Conservation (phyloP, 805 yeast species). For the Schwanniomyces yamadae region DNA sequence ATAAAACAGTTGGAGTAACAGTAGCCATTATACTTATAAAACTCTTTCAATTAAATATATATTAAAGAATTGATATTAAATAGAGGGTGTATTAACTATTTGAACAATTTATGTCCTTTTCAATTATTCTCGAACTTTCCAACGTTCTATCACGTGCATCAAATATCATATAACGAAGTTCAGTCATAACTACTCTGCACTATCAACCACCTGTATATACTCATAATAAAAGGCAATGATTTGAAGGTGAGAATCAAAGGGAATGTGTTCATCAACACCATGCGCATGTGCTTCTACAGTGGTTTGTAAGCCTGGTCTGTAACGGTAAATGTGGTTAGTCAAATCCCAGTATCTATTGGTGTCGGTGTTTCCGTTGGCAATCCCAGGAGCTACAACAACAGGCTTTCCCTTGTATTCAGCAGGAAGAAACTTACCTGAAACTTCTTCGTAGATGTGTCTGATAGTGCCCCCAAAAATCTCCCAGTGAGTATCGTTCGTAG, state of each 20-base stretch:
- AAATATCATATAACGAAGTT: no score
- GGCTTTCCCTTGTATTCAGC: slow-evolving; percentile 15
- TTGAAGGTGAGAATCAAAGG: slow-evolving; percentile 54
- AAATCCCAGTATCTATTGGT: slow-evolving; percentile 60
- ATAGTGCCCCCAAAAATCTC: slow-evolving; percentile 36
- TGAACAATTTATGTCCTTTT: no score
- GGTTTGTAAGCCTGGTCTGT: slow-evolving; percentile 44
- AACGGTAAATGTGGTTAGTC: slow-evolving; percentile 57
- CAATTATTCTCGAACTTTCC: slow-evolving; percentile 3
- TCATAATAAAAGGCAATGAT: slow-evolving; percentile 52
- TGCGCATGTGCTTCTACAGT: slow-evolving; percentile 43
- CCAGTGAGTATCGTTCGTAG: slow-evolving; percentile 37
- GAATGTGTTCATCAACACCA: slow-evolving; percentile 58
- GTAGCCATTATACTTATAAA: slow-evolving; percentile 17
- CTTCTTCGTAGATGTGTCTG: slow-evolving; percentile 40
- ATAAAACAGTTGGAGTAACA: slow-evolving; percentile 57
- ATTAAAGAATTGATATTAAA: no score
- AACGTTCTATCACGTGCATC: no score
- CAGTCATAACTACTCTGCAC: slow-evolving; percentile 6
- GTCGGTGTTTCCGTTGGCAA: slow-evolving; percentile 67
- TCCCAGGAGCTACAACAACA: slow-evolving; percentile 49
- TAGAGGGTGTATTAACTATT: no score
- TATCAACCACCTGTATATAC: slow-evolving; percentile 42
- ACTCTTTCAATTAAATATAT: no score
- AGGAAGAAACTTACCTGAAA: slow-evolving; percentile 12